Evolutionary conservation across 345 rosid species (phyloP).

Genomic region (Hibiscus trionum): DNA sequence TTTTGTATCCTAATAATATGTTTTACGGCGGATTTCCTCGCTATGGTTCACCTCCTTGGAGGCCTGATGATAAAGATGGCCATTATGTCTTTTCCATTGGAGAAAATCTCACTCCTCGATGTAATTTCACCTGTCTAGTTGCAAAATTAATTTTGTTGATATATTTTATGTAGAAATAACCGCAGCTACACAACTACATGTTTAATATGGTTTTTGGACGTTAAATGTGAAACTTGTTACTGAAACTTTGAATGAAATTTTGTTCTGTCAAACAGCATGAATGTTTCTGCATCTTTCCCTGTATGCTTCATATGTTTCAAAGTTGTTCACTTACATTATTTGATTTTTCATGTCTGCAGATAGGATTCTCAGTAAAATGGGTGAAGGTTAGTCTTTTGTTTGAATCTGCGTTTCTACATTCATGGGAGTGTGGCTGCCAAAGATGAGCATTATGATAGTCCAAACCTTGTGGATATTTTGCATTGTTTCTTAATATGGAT

Average conservation of each 20-base stretch:
- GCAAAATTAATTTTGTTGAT: no score
- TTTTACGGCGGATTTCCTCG: slow-evolving; percentile 39
- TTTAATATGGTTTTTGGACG: no score
- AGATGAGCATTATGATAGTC: background rate
- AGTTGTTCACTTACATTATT: background rate
- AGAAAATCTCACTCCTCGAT: slow-evolving; percentile 57
- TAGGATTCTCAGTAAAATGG: slow-evolving; percentile 75
- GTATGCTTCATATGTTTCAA: background rate
- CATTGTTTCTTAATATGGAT: background rate
- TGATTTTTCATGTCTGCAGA: slow-evolving; percentile 39
- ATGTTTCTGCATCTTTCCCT: background rate
- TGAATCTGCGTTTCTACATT: background rate
- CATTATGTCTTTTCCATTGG: slow-evolving; percentile 61
- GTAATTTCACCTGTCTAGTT: slow-evolving; percentile 26
- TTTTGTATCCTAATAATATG: slow-evolving; percentile 30
- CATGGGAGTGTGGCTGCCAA: background rate
- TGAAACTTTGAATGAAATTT: no score
- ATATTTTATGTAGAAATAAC: no score
- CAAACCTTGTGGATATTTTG: background rate
- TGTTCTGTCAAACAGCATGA: background rate
- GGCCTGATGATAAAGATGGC: slow-evolving; percentile 81
- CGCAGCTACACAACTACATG: background rate
- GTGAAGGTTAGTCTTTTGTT: slow-evolving; percentile 51
- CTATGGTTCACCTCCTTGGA: slow-evolving; percentile 64
- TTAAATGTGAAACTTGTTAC: no score